Percentiles rank a stretch among this genome's conserved stretches.
These are phyloP conservation scores for Falciphora oryzae DNA, from an alignment of 2,329 filamentous ascomycete genomes.

Conservation along the genomic window DNA sequence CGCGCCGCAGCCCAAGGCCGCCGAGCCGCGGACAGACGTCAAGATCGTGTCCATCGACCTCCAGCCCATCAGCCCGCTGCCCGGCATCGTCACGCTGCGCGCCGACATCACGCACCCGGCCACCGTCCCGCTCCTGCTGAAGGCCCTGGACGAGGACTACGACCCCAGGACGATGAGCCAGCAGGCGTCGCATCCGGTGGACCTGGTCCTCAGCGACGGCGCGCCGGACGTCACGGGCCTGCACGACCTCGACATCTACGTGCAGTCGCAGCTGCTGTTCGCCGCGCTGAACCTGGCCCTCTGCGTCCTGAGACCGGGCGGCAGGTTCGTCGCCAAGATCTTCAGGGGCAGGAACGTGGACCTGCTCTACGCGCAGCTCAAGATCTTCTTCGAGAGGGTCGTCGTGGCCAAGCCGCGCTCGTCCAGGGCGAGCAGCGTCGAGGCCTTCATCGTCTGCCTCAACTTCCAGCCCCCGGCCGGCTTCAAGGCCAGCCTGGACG, in stretches of 20 bases:
- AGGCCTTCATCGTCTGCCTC: conserved; percentile 93
- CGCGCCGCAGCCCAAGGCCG: conserved; percentile 11
- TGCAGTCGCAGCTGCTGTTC: conserved; percentile 92
- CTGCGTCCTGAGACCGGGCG: conserved; percentile 85
- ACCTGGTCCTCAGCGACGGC: conserved; percentile 91
- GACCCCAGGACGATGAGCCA: conserved; percentile 39
- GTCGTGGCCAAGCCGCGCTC: conserved; percentile 90
- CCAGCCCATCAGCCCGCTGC: conserved; percentile 89
- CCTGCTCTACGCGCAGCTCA: conserved; percentile 86
- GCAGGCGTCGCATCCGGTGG: conserved; percentile 70
- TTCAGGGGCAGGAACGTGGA: conserved; percentile 96
- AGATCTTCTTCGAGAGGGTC: conserved; percentile 82
- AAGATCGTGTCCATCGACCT: conserved; percentile 95
- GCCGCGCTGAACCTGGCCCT: conserved; percentile 89
- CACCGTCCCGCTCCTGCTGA: conserved; percentile 82
- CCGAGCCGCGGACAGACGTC: conserved; percentile 54
- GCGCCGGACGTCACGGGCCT: conserved; percentile 95
- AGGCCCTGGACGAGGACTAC: conserved; percentile 71
- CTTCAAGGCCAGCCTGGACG: conserved; percentile 69
- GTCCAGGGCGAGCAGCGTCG: conserved; percentile 91
- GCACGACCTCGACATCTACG: conserved; percentile 96
- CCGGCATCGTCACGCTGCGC: conserved; percentile 85
- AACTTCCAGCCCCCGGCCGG: conserved; percentile 76
- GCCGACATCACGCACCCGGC: conserved; percentile 97
- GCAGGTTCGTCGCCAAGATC: conserved; percentile 97